Base-by-base conservation (phyloP, 2,329 filamentous ascomycete genomes). In the Aspergillus latus region DNA sequence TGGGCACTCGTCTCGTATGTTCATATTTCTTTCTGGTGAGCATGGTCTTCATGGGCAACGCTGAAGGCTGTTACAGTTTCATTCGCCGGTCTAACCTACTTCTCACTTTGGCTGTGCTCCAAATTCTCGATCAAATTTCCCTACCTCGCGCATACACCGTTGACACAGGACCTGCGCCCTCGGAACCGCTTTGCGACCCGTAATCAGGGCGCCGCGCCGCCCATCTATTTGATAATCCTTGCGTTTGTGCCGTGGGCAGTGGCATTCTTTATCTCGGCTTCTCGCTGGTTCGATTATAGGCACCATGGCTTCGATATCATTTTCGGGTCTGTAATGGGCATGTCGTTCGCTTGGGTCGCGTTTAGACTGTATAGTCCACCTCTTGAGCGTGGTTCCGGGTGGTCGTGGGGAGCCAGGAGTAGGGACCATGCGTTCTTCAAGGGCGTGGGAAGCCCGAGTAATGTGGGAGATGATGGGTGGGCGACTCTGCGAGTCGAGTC, bases 271-370 rank as follows among this genome's bases (percentile, higher is more conserved):
- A 88, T 97, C 60, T 82, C 88, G n/a, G 84, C 87, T 29, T 93
- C 90, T 1, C 88, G 93, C 9, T 97, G 88, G 82, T 92, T 88
- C 58, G 88, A 97, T 72, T 95, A 88, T 76, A 86, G 90, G 39
- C 93, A 97, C 72, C 89, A 93, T 70, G 92, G 88, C n/a, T 93
- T 96, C 70, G 93, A 97, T 62, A 89, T 97, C 62, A 75, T 97
- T 2, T 90, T 89, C 60, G 93, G 93, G n/a, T 88, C 87, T 54
- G 62, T 89, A 10, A 88, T 97, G 59, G 93, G 93, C 7, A 81
- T 87, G 11, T 74, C 86, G 44, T 84, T 84, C 37, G 84, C 89
- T 16, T 86, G 87, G 70, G 85, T 93, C 64, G 83, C 87, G 3
- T 96, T 96, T 77, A 82, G 89, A 28, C 90, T 88, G 77, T 97